Base-by-base conservation (phyloP, 176 grass and related monocot species). In the Aegilops speltoides region DNA sequence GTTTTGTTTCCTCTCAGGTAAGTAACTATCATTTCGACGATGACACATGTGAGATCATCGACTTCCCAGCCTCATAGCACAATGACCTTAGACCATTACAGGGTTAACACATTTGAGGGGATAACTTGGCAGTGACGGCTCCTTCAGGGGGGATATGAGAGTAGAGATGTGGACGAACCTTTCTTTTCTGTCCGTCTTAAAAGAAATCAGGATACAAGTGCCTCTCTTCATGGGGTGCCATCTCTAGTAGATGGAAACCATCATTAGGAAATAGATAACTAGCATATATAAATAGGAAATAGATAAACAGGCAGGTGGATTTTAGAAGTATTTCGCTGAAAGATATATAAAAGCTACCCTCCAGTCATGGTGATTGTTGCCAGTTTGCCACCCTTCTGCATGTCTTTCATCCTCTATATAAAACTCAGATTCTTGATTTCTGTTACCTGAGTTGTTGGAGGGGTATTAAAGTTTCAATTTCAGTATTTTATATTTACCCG, bases 1-100 rank as follows among this genome's bases (percentile, higher is more conserved):
- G 29, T 28, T 89, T 92, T 50, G 48, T 96, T 77, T 85, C 85
- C 77, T 84, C 84, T 78, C 85, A 91, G 36, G 95, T 97, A 92
- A 97, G 61, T 40, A 75, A 64, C 26, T 76, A 23, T 74, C 43
- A 52, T 52, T 19, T 76, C 16, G 20, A 54, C 16, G 5, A 32
- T 31, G 25, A 19, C 25, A 76, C 7, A 50, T 76, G 73, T 76
- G 73, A 76, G 28, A 76, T 20, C 22, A 23, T 73, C 69, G 2
- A 23, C 22, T 43, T 73, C 36, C 24, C 22, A 41, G 31, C 31
- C 32, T 68, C 8, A 12, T 24, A 24, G 20, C 10, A 24, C 50
- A 69, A 36, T 14, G 38, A 4, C 10, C 32, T 7, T 73, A 41
- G 32, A 24, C 40, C 69, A 73, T 14, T 54, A 76, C 25, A 54